Evolutionary conservation across 768 basidiomycete species (phyloP).

Genomic region (Russula vinacea): DNA sequence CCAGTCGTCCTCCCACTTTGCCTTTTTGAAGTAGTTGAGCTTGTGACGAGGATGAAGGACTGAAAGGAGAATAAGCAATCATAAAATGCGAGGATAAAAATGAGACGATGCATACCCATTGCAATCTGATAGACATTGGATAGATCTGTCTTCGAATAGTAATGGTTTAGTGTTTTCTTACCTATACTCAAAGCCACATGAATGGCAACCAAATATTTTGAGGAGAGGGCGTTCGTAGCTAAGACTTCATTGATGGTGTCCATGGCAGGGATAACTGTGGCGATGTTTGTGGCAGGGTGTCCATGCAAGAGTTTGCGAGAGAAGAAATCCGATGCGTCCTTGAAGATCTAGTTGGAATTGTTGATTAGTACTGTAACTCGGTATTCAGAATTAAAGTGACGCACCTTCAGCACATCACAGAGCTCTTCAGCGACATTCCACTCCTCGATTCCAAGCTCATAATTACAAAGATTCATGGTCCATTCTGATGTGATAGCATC

Average conservation of each 20-base stretch:
- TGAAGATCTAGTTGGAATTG: constrained; percentile 1
- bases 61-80: background rate
- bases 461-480: background rate
- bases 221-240: constrained; percentile 23
- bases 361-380: too few relatives aligned
- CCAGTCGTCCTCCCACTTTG: background rate
- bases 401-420: background rate
- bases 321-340: constrained; percentile 13
- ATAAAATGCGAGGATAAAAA: background rate
- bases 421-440: constrained; percentile 1
- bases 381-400: background rate
- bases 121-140: constrained; percentile 37
- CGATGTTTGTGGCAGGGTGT: background rate
- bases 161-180: constrained; percentile 37
- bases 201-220: constrained; percentile 30
- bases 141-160: constrained; percentile 36
- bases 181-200: constrained; percentile 34
- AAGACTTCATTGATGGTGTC: constrained; percentile 18
- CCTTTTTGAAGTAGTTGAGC: background rate
- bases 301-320: background rate
- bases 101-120: constrained; percentile 34
- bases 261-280: constrained; percentile 9
- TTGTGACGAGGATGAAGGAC: constrained; percentile 6
- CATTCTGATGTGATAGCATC: background rate
- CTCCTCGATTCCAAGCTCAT: background rate